These are phyloP conservation scores for Clarkia xantiana DNA, from an alignment of 345 rosid species.

Conservation along the genomic window DNA sequence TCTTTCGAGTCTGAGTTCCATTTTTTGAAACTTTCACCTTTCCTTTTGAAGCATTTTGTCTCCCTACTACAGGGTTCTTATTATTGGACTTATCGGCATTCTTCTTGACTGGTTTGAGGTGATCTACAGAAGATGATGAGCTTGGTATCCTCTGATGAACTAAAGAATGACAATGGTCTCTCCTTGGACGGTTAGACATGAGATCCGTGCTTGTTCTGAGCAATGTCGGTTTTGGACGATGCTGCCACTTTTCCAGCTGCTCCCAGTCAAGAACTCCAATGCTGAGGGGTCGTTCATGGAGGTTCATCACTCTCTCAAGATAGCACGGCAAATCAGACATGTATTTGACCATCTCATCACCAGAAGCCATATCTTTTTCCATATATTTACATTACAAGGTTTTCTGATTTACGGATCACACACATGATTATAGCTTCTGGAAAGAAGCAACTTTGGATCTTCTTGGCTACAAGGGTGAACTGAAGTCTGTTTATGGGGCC, in stretches of 20 bases:
- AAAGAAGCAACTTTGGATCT: too few relatives aligned
- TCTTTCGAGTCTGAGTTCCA: conserved; percentile 17
- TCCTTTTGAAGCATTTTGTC: background rate
- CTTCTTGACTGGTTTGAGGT: too few relatives aligned
- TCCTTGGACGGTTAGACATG: conserved; percentile 26
- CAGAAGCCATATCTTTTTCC: conserved; percentile 9
- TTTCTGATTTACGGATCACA: too few relatives aligned
- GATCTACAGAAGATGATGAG: background rate
- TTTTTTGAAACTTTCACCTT: conserved; percentile 8
- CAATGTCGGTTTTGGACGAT: conserved; percentile 24
- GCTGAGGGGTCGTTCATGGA: conserved; percentile 42
- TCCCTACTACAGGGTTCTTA: conserved; percentile 1
- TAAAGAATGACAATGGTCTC: conserved; percentile 21
- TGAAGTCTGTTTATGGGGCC: too few relatives aligned
- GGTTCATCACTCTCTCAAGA: conserved; percentile 44
- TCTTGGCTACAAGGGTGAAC: too few relatives aligned
- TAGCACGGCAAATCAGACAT: conserved; percentile 73
- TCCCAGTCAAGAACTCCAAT: conserved; percentile 89
- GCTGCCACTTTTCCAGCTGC: conserved; percentile 69
- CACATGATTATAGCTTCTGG: too few relatives aligned
- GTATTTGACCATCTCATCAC: conserved; percentile 66
- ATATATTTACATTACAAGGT: too few relatives aligned
- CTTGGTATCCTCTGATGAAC: conserved; percentile 16
- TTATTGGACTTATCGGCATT: too few relatives aligned
- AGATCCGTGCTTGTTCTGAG: conserved; percentile 20